phyloP scores from a whole-genome alignment of 805 yeast species.

The Candida broadrunensis region DNA sequence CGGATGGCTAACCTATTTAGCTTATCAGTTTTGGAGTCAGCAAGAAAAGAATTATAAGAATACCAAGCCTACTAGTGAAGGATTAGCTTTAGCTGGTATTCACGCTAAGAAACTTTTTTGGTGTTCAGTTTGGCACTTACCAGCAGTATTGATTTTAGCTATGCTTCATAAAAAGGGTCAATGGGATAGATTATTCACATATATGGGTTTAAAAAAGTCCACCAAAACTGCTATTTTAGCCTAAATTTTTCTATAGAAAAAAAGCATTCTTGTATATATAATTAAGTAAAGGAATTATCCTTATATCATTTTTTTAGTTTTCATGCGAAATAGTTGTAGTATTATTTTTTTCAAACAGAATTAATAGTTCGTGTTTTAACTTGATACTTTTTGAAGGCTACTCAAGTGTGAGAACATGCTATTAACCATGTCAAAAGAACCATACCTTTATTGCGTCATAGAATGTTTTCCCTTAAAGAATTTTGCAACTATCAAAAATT shows the following conservation, averaged over 20 bases:
- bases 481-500: too few relatives aligned
- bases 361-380: too few relatives aligned
- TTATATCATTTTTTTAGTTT: too few relatives aligned
- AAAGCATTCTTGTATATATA: neutral
- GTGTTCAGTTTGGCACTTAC: constrained; percentile 93
- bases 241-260: neutral
- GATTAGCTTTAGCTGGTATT: constrained; percentile 54
- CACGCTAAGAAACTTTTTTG: constrained; percentile 86
- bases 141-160: constrained; percentile 83
- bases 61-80: constrained; percentile 49
- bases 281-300: too few relatives aligned
- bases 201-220: constrained; percentile 17
- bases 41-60: constrained; percentile 60
- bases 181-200: constrained; percentile 64
- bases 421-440: too few relatives aligned
- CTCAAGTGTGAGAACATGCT: too few relatives aligned
- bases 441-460: too few relatives aligned
- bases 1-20: constrained; percentile 79
- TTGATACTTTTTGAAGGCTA: too few relatives aligned
- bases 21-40: constrained; percentile 83
- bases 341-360: too few relatives aligned
- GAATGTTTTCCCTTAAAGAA: too few relatives aligned
- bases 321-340: too few relatives aligned
- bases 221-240: neutral
- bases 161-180: constrained; percentile 94